Evolutionary conservation across 2,329 filamentous ascomycete species (phyloP).

Genomic region (Tricladium varicosporioides): DNA sequence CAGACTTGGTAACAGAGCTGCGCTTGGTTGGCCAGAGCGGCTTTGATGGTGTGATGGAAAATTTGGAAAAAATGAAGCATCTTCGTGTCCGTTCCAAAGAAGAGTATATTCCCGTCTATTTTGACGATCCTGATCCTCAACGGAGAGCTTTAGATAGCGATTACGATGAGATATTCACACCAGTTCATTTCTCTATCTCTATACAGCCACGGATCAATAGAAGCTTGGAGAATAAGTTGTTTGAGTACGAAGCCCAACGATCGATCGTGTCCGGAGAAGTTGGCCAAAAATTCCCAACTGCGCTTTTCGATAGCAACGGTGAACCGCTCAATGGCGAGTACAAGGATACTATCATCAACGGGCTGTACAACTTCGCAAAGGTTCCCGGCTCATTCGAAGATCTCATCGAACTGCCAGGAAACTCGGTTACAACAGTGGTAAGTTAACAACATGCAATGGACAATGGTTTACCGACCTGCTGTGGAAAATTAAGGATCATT

Average conservation of each 20-base stretch:
- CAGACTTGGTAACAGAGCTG: neutral
- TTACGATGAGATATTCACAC: slow-evolving; percentile 11
- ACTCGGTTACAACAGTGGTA: slow-evolving; percentile 10
- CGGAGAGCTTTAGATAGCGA: neutral
- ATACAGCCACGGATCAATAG: slow-evolving; percentile 14
- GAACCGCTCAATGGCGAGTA: slow-evolving; percentile 12
- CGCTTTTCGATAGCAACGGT: slow-evolving; percentile 1
- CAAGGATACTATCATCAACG: slow-evolving; percentile 15
- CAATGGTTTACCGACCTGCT: neutral
- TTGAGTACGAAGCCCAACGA: slow-evolving; percentile 5
- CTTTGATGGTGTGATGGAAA: neutral
- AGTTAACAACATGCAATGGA: neutral
- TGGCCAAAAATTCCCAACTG: slow-evolving; percentile 22
- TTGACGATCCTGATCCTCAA: neutral
- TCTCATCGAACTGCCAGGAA: slow-evolving; percentile 22
- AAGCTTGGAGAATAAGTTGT: slow-evolving; percentile 6
- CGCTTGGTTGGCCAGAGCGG: neutral
- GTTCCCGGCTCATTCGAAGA: slow-evolving; percentile 23
- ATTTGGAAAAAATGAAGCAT: neutral
- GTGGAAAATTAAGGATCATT: neutral
- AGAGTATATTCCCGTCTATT: neutral
- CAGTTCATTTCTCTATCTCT: slow-evolving; percentile 14
- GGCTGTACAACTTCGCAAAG: slow-evolving; percentile 25
- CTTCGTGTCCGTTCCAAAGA: neutral
- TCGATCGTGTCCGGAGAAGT: slow-evolving; percentile 17